Conservation (phyloP, 371 early-diverging fungal genomes). For the Apophysomyces trapeziformis region DNA sequence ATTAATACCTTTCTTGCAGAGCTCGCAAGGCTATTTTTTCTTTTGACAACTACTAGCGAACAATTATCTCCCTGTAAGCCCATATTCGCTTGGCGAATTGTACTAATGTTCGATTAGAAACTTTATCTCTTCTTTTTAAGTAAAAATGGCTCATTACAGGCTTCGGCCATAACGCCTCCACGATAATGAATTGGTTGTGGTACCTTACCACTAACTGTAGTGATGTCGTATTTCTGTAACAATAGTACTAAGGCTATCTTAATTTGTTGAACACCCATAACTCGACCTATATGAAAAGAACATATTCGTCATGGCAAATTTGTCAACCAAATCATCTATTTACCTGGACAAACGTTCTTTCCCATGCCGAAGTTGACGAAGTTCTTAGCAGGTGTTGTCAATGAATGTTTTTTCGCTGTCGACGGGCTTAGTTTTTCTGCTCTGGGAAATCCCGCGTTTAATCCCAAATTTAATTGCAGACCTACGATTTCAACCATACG, state of each 20-base stretch:
- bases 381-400: slow-evolving; percentile 25
- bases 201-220: slow-evolving; percentile 20
- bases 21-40: no score
- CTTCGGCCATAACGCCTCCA: slow-evolving; percentile 16
- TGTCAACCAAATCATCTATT: no score
- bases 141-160: slow-evolving; percentile 31
- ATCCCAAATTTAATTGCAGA: no score
- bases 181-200: not conserved
- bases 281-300: slow-evolving; percentile 41
- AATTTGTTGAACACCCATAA: slow-evolving; percentile 56
- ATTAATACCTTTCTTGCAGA: no score
- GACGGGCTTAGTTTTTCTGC: not conserved
- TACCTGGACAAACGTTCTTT: slow-evolving; percentile 35
- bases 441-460: no score
- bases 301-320: no score
- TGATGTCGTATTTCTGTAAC: slow-evolving; percentile 28
- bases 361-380: slow-evolving; percentile 41
- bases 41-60: no score
- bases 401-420: no score
- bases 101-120: no score
- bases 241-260: slow-evolving; percentile 34
- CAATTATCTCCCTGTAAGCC: no score
- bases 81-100: no score
- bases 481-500: no score
- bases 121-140: slow-evolving; percentile 14